Base-by-base conservation (phyloP, 805 yeast species). In the Metschnikowia cubensis region DNA sequence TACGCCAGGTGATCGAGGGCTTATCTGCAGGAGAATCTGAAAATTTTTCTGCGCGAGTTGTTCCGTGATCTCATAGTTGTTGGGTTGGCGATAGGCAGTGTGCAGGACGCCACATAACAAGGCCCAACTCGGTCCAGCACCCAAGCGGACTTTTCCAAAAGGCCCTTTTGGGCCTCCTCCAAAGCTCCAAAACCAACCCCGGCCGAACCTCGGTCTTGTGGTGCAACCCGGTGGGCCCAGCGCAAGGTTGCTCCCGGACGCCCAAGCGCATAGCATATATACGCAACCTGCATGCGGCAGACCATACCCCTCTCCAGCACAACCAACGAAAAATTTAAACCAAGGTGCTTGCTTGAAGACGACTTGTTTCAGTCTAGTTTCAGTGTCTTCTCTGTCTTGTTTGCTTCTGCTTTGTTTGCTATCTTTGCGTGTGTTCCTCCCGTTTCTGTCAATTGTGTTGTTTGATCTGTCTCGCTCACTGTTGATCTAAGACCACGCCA, bases 221-320 rank as follows among this genome's bases (percentile, higher is more conserved):
- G 38, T 15, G 13, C 14, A n/a, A 21, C 39, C 11, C 4, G 39
- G 10, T 18, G 13, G 17, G 5, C 5, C 25, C 14, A 10, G 17
- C 18, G 46, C 36, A 17, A 25, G 39, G 33, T 35, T 43, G 46
- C 40, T 43, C 46, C 25, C 46, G 39, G 39, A 17, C 18, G 25
- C 35, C 32, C 50, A 47, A 45, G 45, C 40, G 51, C 51, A 48
- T 48, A 39, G 41, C 38, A 36, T 41, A 35, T 43, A 44, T 49
- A 49, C 49, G 43, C 44, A 47, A 22, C 43, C 47, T 49, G 52
- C 50, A 49, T 35, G 48, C 45, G 31, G 25, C 33, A 15, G 34
- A 20, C 45, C 48, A 46, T 51, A 36, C 55, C 55, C 55, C 55
- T 52, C 55, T 44, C 47, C 17, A 48, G 52, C 40, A 43, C 50